A percentile compares a stretch with the other conserved stretches of the same genome.
Conservation (phyloP, 768 basidiomycete species). For the Serpula lacrymans region DNA sequence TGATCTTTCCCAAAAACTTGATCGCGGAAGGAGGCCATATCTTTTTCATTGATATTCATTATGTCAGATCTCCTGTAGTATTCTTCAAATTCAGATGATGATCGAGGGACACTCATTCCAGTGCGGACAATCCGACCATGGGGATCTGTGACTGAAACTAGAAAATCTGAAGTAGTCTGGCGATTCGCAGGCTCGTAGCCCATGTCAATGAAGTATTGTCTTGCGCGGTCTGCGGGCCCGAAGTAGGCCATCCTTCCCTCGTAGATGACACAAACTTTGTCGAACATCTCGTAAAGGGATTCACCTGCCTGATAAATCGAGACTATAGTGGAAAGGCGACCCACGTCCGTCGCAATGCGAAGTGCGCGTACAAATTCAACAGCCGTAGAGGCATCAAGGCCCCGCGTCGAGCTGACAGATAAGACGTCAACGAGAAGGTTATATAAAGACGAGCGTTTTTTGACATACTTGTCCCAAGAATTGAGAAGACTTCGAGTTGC, state of each 20-base stretch:
- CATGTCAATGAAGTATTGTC: constrained; percentile 57
- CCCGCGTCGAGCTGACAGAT: constrained; percentile 54
- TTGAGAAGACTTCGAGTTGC: constrained; percentile 59
- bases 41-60: constrained; percentile 40
- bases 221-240: constrained; percentile 50
- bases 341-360: constrained; percentile 58
- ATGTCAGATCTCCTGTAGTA: constrained; percentile 41
- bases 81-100: constrained; percentile 54
- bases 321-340: constrained; percentile 60
- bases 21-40: constrained; percentile 42
- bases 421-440: neutral
- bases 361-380: constrained; percentile 69
- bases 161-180: constrained; percentile 60
- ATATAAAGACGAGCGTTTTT: neutral
- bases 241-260: constrained; percentile 60
- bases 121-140: constrained; percentile 49
- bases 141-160: constrained; percentile 59
- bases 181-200: constrained; percentile 52
- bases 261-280: constrained; percentile 66
- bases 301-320: constrained; percentile 86
- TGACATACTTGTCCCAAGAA: constrained; percentile 76
- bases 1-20: constrained; percentile 45
- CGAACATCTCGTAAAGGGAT: constrained; percentile 57
- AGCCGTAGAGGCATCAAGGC: constrained; percentile 67
- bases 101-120: constrained; percentile 45